These are phyloP conservation scores for Rhododendron ferrugineum DNA, from an alignment of 148 eudicot species.

Conservation along the genomic window DNA sequence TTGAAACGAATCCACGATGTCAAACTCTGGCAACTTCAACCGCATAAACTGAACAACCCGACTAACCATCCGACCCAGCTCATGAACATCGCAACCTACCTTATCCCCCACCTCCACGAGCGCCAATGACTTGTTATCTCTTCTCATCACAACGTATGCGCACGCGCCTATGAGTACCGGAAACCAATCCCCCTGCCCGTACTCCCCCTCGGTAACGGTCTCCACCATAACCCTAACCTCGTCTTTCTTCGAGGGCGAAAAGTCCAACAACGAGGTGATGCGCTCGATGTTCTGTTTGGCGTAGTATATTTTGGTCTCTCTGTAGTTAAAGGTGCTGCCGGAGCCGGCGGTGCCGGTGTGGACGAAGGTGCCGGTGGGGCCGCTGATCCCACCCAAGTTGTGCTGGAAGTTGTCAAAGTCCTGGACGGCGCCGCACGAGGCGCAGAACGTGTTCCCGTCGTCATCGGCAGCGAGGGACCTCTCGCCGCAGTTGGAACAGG, in stretches of 20 bases:
- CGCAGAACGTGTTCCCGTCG: slow-evolving; percentile 39
- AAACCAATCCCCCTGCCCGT: slow-evolving; percentile 68
- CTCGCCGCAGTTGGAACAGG: slow-evolving; percentile 44
- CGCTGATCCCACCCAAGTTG: slow-evolving; percentile 38
- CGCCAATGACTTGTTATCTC: slow-evolving; percentile 34
- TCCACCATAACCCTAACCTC: slow-evolving; percentile 51
- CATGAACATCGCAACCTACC: slow-evolving; percentile 57
- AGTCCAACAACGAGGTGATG: slow-evolving; percentile 25
- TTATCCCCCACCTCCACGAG: slow-evolving; percentile 40
- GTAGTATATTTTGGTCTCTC: slow-evolving; percentile 40
- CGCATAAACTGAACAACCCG: slow-evolving; percentile 56
- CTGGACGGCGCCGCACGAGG: slow-evolving; percentile 60
- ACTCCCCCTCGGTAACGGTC: slow-evolving; percentile 50
- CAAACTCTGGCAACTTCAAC: slow-evolving; percentile 57
- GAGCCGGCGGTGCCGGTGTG: slow-evolving; percentile 51
- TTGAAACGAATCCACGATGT: slow-evolving; percentile 48
- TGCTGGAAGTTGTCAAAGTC: slow-evolving; percentile 37
- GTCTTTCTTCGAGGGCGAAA: slow-evolving; percentile 15
- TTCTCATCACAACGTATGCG: slow-evolving; percentile 62
- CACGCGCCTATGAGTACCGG: slow-evolving; percentile 64
- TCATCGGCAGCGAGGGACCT: slow-evolving; percentile 25
- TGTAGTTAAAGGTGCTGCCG: slow-evolving; percentile 31
- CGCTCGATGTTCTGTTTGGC: slow-evolving; percentile 34
- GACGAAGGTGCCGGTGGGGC: slow-evolving; percentile 49
- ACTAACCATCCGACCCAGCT: slow-evolving; percentile 66